phyloP scores from a whole-genome alignment of 106 monocot species.

The Phalaenopsis equestris region DNA sequence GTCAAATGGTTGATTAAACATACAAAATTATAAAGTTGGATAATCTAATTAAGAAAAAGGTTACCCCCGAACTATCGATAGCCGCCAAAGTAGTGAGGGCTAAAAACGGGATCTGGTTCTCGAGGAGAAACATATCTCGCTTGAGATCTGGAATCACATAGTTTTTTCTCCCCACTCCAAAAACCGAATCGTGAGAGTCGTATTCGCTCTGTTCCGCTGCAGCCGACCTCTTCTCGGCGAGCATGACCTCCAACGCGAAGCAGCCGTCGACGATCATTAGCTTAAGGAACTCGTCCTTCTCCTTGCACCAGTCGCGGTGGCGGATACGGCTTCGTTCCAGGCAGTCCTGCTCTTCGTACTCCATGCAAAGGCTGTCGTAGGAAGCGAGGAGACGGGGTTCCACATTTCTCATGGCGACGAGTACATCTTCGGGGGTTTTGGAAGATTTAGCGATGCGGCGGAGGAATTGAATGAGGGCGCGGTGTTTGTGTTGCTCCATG shows the following conservation, averaged over 20 bases:
- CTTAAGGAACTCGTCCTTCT: not conserved
- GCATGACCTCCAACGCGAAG: not conserved
- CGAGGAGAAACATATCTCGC: too few species aligned
- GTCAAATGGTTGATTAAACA: too few species aligned
- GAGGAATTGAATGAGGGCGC: not conserved
- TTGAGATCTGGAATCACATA: too few species aligned
- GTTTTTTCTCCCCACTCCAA: not conserved
- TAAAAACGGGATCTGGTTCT: too few species aligned
- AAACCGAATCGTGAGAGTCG: not conserved
- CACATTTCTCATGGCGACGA: not conserved
- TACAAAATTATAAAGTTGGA: too few species aligned
- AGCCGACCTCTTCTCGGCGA: not conserved
- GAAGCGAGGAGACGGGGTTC: not conserved
- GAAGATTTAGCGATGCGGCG: not conserved
- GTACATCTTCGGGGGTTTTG: not conserved
- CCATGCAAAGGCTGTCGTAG: not conserved
- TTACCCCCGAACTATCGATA: too few species aligned
- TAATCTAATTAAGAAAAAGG: too few species aligned
- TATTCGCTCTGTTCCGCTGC: not conserved
- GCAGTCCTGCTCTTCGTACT: not conserved
- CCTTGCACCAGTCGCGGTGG: not conserved
- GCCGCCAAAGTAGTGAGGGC: too few species aligned
- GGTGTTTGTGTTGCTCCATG: conserved; percentile 9
- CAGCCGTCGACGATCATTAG: not conserved
- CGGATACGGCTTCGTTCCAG: not conserved